Percentiles rank a stretch among this genome's conserved stretches.
Conservation (phyloP, 2,329 filamentous ascomycete species). For the Sarocladiaceae sp. region DNA sequence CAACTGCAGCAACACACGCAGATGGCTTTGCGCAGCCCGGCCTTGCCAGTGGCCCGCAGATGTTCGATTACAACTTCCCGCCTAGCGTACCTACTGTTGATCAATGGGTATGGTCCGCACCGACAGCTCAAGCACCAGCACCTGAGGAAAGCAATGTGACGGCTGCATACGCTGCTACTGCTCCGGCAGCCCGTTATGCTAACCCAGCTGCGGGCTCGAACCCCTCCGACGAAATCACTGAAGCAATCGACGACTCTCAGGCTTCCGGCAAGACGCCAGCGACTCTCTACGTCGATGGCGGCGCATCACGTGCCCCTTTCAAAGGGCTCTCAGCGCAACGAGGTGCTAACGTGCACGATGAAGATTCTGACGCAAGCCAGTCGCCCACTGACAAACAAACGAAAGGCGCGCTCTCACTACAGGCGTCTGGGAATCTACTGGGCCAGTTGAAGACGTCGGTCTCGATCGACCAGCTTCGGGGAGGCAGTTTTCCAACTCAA, state of each 20-base stretch:
- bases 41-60: neutral
- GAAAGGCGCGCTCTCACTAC: neutral
- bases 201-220: too few relatives aligned
- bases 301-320: neutral
- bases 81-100: neutral
- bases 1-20: neutral
- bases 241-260: neutral
- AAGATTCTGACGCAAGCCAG: neutral
- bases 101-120: neutral
- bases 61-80: neutral
- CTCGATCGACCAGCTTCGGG: neutral
- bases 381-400: neutral
- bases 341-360: neutral
- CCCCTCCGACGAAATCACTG: neutral
- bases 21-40: neutral
- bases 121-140: too few relatives aligned
- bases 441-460: neutral
- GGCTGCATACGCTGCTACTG: too few relatives aligned
- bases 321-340: conserved; percentile 1
- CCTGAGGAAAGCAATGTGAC: too few relatives aligned
- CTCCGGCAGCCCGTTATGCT: too few relatives aligned
- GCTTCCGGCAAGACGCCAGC: neutral
- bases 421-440: neutral
- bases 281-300: neutral
- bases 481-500: neutral